These are phyloP conservation scores for Thermothelomyces thermophilus DNA, from an alignment of 2,329 filamentous ascomycete species.

Conservation along the genomic window DNA sequence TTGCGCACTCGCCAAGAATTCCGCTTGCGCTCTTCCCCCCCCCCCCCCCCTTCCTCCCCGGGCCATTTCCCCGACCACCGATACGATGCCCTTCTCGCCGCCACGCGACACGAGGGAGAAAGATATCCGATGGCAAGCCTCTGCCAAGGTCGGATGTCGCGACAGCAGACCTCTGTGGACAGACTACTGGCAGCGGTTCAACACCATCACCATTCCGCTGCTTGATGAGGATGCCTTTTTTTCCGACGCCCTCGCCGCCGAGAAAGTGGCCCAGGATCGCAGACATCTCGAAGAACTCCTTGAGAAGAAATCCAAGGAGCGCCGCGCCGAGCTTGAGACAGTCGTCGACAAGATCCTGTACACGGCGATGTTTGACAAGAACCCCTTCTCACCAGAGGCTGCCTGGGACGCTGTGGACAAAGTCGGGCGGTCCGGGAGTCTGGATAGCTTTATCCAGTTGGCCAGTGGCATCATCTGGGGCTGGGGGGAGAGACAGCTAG, in stretches of 20 bases:
- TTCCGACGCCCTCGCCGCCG: conserved; percentile 7
- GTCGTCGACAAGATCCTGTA: not conserved
- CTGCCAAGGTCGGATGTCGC: conserved; percentile 4
- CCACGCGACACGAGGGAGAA: conserved; percentile 1
- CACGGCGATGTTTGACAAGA: not conserved
- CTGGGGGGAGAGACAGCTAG: not conserved
- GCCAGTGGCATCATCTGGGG: conserved; percentile 5
- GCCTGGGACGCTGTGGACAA: conserved; percentile 2
- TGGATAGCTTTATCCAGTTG: conserved; percentile 4
- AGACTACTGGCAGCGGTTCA: conserved; percentile 3
- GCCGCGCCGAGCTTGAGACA: conserved; percentile 2
- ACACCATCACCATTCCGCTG: conserved; percentile 9
- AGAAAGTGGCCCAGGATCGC: conserved; percentile 1
- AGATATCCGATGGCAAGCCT: not conserved
- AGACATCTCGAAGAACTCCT: conserved; percentile 10
- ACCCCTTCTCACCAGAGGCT: not conserved
- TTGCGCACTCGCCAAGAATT: not conserved
- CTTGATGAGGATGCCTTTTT: conserved; percentile 9
- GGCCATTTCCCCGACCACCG: not conserved
- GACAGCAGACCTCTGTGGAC: conserved; percentile 5
- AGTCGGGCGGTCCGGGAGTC: not conserved
- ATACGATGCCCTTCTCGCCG: not conserved
- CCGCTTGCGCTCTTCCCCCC: no score
- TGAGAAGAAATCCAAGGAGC: conserved; percentile 3
- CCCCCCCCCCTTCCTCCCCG: not conserved